Evolutionary conservation across 1,139 yeast species (phyloP).

Genomic region (Nakaseomyces nivariensis): DNA sequence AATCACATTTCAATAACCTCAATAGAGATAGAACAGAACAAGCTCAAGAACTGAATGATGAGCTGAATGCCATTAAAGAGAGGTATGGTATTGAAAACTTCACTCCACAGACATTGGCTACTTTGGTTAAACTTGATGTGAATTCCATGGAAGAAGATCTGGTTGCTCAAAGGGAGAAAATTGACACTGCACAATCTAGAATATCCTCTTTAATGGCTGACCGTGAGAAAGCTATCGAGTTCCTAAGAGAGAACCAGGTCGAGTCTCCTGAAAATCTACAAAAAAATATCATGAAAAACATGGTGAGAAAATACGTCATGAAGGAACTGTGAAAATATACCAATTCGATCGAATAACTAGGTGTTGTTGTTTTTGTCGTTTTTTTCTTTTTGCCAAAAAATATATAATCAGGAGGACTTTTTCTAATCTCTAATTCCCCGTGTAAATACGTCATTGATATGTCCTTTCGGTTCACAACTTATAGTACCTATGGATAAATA

Average conservation of each 20-base stretch:
- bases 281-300: constrained; percentile 42
- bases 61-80: constrained; percentile 39
- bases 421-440: too few species aligned
- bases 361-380: too few species aligned
- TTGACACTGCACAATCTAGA: constrained; percentile 30
- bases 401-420: too few species aligned
- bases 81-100: constrained; percentile 51
- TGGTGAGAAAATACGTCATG: constrained; percentile 40
- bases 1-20: constrained; percentile 7
- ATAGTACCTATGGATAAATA: too few species aligned
- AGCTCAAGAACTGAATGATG: constrained; percentile 26
- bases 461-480: too few species aligned
- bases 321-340: constrained; percentile 10
- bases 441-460: too few species aligned
- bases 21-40: constrained; percentile 1
- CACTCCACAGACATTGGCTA: constrained; percentile 41
- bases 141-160: constrained; percentile 31
- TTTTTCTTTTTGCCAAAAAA: too few species aligned
- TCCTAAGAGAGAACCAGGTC: constrained; percentile 26
- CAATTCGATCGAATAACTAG: too few species aligned
- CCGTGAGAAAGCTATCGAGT: constrained; percentile 28
- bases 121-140: constrained; percentile 33
- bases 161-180: constrained; percentile 21
- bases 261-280: constrained; percentile 31
- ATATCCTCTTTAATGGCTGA: constrained; percentile 31